These are phyloP conservation scores for Blastocystis sp. DNA, from an alignment of 352 stramenopile genomes.

Conservation along the genomic window DNA sequence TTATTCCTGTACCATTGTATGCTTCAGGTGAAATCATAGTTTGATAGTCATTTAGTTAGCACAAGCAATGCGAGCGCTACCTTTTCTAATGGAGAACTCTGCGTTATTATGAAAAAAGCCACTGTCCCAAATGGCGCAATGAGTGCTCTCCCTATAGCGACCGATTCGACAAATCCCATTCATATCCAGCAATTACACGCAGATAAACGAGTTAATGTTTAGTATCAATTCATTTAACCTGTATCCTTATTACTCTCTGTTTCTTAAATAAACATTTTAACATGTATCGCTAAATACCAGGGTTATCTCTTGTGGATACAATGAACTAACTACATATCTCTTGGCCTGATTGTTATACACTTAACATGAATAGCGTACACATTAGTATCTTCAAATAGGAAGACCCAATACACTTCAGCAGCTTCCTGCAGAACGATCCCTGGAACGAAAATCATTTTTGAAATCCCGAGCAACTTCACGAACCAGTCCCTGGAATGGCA, in stretches of 20 bases:
- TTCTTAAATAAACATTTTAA: not conserved
- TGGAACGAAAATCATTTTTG: conserved; percentile 89
- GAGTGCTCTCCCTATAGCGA: not conserved
- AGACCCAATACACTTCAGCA: conserved; percentile 82
- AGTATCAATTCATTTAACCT: not conserved
- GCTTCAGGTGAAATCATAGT: not conserved
- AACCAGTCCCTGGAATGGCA: conserved; percentile 70
- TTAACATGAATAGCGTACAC: conserved; percentile 83
- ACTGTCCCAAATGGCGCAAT: not conserved
- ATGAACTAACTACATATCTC: conserved; percentile 81
- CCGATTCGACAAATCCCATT: not conserved
- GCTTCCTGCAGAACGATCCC: conserved; percentile 82
- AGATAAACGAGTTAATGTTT: not conserved
- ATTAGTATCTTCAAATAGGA: conserved; percentile 83
- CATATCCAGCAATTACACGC: not conserved
- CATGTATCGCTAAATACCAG: conserved; percentile 37
- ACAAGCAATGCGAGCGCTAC: not conserved
- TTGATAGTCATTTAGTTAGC: not conserved
- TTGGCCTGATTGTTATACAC: conserved; percentile 84
- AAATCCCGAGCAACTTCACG: conserved; percentile 76
- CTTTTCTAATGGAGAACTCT: conserved; percentile 8
- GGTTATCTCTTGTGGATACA: conserved; percentile 70
- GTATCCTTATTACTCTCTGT: not conserved
- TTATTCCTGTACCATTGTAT: not conserved
- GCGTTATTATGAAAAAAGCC: not conserved